Evolutionary conservation across 2,329 filamentous ascomycete genomes (phyloP).

Genomic region (Exophiala sp.): DNA sequence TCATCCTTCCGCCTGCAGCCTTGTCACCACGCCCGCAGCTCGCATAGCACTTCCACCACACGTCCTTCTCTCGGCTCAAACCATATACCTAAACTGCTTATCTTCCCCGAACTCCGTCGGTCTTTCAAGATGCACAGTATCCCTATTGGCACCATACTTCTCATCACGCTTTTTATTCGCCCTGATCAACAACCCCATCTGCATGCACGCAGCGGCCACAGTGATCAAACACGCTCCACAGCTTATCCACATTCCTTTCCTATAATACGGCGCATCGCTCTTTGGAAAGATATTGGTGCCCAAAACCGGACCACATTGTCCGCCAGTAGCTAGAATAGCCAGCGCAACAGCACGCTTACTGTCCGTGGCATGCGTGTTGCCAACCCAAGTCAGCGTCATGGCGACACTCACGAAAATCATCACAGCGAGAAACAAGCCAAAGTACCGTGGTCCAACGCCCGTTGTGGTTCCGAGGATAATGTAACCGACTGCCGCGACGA

Average conservation of each 20-base stretch:
- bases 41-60: background rate
- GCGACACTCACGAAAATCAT: conserved; percentile 66
- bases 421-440: conserved; percentile 54
- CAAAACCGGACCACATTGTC: conserved; percentile 73
- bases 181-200: conserved; percentile 14
- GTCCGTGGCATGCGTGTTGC: conserved; percentile 37
- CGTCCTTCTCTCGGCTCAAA: background rate
- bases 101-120: conserved; percentile 12
- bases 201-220: conserved; percentile 12
- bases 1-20: background rate
- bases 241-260: conserved; percentile 38
- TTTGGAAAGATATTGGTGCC: conserved; percentile 53
- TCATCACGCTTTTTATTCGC: conserved; percentile 15
- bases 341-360: conserved; percentile 21
- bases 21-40: too few species aligned
- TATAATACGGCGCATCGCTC: conserved; percentile 35
- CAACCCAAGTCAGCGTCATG: conserved; percentile 67
- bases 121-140: conserved; percentile 15
- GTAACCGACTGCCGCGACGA: conserved; percentile 61
- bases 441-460: conserved; percentile 49
- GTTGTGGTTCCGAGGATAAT: conserved; percentile 59
- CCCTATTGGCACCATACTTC: conserved; percentile 17
- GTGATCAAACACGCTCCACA: conserved; percentile 31
- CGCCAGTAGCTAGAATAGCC: conserved; percentile 72
- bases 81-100: conserved; percentile 19